These are phyloP conservation scores for Hydrangea macrophylla DNA, from an alignment of 148 eudicot genomes.

Conservation along the genomic window DNA sequence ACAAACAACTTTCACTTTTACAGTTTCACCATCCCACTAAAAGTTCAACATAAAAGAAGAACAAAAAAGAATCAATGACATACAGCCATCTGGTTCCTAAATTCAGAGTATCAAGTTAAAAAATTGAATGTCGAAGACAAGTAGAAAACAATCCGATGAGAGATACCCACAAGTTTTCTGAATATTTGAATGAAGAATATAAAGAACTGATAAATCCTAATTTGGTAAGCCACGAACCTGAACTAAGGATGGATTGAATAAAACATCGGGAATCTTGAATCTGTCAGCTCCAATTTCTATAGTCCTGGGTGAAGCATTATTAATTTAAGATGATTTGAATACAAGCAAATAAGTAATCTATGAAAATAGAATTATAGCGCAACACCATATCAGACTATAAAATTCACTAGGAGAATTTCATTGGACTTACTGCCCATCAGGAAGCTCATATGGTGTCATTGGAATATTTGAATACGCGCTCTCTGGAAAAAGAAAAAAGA, in stretches of 20 bases:
- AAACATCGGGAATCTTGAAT: constrained; percentile 95
- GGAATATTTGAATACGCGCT: constrained; percentile 90
- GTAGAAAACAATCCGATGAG: neutral
- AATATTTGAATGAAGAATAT: neutral
- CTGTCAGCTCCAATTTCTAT: constrained; percentile 98
- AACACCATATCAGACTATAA: no score
- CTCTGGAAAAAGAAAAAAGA: constrained; percentile 46
- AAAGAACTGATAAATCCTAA: neutral
- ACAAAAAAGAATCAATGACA: neutral
- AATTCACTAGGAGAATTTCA: constrained; percentile 4
- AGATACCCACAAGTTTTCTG: neutral
- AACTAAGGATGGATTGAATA: constrained; percentile 91
- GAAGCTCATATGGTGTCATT: constrained; percentile 95
- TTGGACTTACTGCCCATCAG: constrained; percentile 95
- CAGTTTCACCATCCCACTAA: neutral
- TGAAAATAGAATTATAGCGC: neutral
- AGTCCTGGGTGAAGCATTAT: constrained; percentile 48
- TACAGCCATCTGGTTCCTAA: no score
- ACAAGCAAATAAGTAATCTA: neutral
- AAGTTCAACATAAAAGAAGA: no score
- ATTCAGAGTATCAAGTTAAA: no score
- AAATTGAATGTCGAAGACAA: neutral
- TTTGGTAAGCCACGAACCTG: constrained; percentile 40
- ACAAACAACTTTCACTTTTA: neutral
- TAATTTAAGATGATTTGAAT: constrained; percentile 3